Conservation (phyloP, 1,284 basidiomycete genomes). For the Sanghuangporus weigelae region DNA sequence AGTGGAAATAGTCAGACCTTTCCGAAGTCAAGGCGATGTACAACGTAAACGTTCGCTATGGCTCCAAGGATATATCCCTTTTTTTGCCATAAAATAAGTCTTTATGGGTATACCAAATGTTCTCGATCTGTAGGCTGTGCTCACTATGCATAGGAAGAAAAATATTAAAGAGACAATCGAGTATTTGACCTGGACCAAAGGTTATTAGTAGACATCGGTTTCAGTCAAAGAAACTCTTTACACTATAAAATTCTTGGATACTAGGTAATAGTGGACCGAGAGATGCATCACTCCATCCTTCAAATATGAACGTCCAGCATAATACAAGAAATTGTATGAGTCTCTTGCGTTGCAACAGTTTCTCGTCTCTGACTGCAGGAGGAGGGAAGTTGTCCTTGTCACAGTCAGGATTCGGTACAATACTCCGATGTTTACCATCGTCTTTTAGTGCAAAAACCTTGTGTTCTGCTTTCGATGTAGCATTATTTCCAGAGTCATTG, state of each 20-base stretch:
- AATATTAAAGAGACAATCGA: constrained; percentile 45
- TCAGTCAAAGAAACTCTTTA: constrained; percentile 24
- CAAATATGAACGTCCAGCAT: constrained; percentile 40
- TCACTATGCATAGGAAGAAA: constrained; percentile 38
- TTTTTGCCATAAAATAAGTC: constrained; percentile 19
- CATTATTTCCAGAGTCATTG: neutral
- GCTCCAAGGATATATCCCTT: constrained; percentile 48
- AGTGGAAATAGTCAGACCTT: constrained; percentile 31
- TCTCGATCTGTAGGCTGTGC: constrained; percentile 16
- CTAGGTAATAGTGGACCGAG: constrained; percentile 52
- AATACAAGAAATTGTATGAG: constrained; percentile 13
- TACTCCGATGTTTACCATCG: neutral
- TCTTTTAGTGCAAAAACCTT: too few relatives aligned
- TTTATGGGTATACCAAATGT: neutral
- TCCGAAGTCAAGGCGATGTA: constrained; percentile 53
- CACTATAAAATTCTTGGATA: constrained; percentile 49
- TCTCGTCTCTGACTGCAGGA: neutral
- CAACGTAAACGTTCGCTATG: constrained; percentile 47
- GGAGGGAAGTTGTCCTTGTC: neutral
- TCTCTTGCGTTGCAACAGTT: neutral
- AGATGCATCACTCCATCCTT: constrained; percentile 59
- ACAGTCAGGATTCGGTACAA: neutral
- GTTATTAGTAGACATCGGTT: neutral
- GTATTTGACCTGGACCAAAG: constrained; percentile 35
- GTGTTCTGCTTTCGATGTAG: neutral